Evolutionary conservation across 2,329 filamentous ascomycete species (phyloP).

Genomic region (Cryphonectria radicalis): DNA sequence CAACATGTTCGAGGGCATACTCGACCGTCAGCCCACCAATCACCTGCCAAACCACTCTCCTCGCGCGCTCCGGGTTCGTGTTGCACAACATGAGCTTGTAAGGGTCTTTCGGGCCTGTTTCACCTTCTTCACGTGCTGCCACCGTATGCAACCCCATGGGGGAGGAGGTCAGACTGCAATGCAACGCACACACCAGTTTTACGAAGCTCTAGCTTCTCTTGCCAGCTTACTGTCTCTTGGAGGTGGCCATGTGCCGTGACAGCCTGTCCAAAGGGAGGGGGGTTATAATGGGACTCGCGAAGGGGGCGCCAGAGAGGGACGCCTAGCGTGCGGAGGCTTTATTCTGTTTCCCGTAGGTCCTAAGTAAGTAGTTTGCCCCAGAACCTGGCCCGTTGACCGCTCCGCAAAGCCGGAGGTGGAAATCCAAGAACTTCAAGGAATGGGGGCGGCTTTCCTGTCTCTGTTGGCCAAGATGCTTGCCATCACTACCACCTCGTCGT

Average conservation of each 20-base stretch:
- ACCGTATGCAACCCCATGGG: slow-evolving; percentile 20
- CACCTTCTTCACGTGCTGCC: slow-evolving; percentile 22
- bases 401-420: neutral
- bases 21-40: slow-evolving; percentile 63
- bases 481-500: neutral
- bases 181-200: neutral
- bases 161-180: neutral
- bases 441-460: neutral
- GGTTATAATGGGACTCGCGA: neutral
- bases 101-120: slow-evolving; percentile 52
- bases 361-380: neutral
- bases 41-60: slow-evolving; percentile 63
- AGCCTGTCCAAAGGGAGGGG: neutral
- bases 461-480: neutral
- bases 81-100: slow-evolving; percentile 71
- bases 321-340: neutral
- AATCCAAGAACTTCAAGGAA: neutral
- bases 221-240: neutral
- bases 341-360: neutral
- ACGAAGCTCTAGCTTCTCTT: neutral
- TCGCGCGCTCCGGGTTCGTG: slow-evolving; percentile 67
- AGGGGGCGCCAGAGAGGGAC: neutral
- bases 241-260: neutral
- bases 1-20: slow-evolving; percentile 66
- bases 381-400: neutral